Conservation (phyloP, 2,329 filamentous ascomycete genomes). For the Cercospora brassicicola region DNA sequence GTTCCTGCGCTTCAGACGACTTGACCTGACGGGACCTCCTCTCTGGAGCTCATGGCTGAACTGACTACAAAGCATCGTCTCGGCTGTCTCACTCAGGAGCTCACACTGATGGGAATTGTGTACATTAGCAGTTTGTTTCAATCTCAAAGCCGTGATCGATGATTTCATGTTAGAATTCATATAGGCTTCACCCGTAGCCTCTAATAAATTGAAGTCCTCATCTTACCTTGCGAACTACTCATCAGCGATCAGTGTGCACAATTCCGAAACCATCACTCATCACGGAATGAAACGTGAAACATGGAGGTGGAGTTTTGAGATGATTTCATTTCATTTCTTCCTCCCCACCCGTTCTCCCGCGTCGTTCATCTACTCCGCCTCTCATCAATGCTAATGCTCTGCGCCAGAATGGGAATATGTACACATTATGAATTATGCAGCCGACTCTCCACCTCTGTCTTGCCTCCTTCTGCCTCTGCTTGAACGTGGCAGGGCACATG, state of each 20-base stretch:
- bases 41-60: too few species aligned
- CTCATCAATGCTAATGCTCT: conserved; percentile 9
- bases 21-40: too few species aligned
- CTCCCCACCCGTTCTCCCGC: background rate
- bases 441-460: background rate
- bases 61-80: too few species aligned
- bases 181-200: too few species aligned
- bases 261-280: background rate
- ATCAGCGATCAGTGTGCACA: background rate
- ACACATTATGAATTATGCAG: conserved; percentile 11
- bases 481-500: background rate
- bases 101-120: too few species aligned
- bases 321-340: background rate
- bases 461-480: background rate
- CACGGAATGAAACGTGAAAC: background rate
- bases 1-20: too few species aligned
- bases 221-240: too few species aligned
- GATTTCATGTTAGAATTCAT: too few species aligned
- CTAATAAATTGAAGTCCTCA: too few species aligned
- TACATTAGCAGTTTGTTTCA: too few species aligned
- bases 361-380: background rate
- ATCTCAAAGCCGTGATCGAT: too few species aligned
- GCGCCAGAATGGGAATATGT: conserved; percentile 11
- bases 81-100: too few species aligned
- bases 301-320: background rate